phyloP scores from a whole-genome alignment of 805 yeast genomes.

The Pichia deserticola region DNA sequence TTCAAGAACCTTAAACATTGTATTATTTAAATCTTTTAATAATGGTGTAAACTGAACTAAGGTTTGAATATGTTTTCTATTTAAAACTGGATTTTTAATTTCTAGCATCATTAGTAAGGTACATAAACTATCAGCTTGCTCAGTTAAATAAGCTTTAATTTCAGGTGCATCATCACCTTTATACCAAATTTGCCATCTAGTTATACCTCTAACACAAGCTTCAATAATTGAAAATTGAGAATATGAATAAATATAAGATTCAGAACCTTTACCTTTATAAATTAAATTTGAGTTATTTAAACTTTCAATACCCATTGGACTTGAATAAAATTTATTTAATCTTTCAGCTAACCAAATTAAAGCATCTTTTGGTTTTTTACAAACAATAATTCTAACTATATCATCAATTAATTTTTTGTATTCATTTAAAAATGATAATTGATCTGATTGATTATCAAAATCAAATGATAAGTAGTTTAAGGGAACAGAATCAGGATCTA shows the following conservation, averaged over 20 bases:
- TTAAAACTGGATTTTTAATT: conserved; percentile 69
- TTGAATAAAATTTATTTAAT: conserved; percentile 63
- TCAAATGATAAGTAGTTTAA: conserved; percentile 71
- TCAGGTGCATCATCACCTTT: conserved; percentile 46
- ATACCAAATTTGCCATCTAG: conserved; percentile 95
- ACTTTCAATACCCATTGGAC: conserved; percentile 60
- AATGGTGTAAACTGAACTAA: conserved; percentile 91
- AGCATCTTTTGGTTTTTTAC: conserved; percentile 78
- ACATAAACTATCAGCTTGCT: conserved; percentile 61
- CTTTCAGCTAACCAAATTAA: conserved; percentile 74
- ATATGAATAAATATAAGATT: conserved; percentile 68
- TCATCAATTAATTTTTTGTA: conserved; percentile 85
- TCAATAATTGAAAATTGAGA: conserved; percentile 84
- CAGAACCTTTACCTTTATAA: conserved; percentile 46
- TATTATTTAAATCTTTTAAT: conserved; percentile 62
- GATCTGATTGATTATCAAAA: conserved; percentile 81
- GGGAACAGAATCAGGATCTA: conserved; percentile 57
- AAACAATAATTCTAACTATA: conserved; percentile 78
- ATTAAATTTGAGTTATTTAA: conserved; percentile 47
- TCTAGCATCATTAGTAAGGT: conserved; percentile 68
- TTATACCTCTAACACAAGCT: conserved; percentile 83
- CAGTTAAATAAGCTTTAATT: conserved; percentile 43
- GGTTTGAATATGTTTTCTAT: conserved; percentile 83
- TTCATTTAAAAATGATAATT: conserved; percentile 65
- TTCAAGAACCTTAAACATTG: conserved; percentile 80